Evolutionary conservation across 192 early-diverging fungal genomes (phyloP).

Genomic region (Coemansia sp.): DNA sequence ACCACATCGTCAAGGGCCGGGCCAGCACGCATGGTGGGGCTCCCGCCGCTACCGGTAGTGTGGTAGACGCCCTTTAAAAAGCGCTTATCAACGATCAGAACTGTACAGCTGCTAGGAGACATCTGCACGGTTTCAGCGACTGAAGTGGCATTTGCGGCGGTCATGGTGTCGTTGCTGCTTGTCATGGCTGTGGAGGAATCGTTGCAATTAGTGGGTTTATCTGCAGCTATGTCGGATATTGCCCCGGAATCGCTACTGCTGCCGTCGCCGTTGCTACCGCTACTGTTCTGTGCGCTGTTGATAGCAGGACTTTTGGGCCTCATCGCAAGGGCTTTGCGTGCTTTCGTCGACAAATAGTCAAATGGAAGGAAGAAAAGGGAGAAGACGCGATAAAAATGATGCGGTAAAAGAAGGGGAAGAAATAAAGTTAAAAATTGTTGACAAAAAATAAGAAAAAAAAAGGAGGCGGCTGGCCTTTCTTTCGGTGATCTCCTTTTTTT

Average conservation of each 20-base stretch:
- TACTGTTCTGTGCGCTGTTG: slow-evolving; percentile 9
- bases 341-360: not conserved
- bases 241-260: slow-evolving; percentile 22
- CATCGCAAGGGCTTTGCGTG: slow-evolving; percentile 13
- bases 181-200: slow-evolving; percentile 11
- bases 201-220: slow-evolving; percentile 12
- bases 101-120: slow-evolving; percentile 51
- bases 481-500: not conserved
- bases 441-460: not conserved
- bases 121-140: slow-evolving; percentile 14
- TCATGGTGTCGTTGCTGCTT: slow-evolving; percentile 1
- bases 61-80: slow-evolving; percentile 50
- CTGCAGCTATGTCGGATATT: slow-evolving; percentile 10
- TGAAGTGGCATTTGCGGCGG: slow-evolving; percentile 1
- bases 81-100: slow-evolving; percentile 51
- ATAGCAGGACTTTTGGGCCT: slow-evolving; percentile 10
- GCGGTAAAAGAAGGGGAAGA: slow-evolving; percentile 1
- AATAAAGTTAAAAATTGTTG: slow-evolving; percentile 13
- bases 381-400: not conserved
- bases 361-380: not conserved
- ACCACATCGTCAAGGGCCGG: slow-evolving; percentile 52
- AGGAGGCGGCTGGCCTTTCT: slow-evolving; percentile 12
- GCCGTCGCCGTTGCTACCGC: slow-evolving; percentile 10
- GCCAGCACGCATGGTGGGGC: slow-evolving; percentile 38
- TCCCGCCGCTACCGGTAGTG: slow-evolving; percentile 22